Evolutionary conservation across 139 green algal species (phyloP), one percentile per base, ranked within the genome.

Genomic region (Closterium sp.): DNA sequence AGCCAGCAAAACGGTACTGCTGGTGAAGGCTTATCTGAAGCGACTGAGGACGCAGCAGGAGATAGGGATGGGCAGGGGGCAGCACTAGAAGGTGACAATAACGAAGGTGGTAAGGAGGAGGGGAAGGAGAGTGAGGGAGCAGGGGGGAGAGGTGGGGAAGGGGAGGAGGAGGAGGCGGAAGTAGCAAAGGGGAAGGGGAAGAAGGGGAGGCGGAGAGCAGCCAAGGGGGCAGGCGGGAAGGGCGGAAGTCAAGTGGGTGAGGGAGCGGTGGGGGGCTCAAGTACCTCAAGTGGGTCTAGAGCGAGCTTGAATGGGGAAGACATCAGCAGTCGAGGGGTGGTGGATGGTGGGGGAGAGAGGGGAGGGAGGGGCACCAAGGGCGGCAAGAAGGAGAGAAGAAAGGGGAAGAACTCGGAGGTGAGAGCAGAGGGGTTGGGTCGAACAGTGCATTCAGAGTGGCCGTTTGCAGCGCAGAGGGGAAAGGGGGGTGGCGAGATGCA

Each of bases 111-210:
- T 35, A 38, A 2, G 88, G n/a, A 1, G 31, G 33, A 89, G 88
- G 33, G 33, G 88, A 89, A 10, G 33, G 32, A 86, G 38, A 91
- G 38, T 91, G 69, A 32, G 88, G 88, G 38, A 55, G 32, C 66
- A 31, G 32, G 4, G 25, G 88, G 36, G 33, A 87, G 88, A 28
- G 88, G 69, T 10, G 88, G 9, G 4, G 32, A 55, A 23, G 88
- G 31, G 32, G 88, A 91, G 32, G 88, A 5, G n/a, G 66, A 88
- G 25, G 69, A 94, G 90, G 25, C 91, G 90, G 90, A 12, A 84
- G 33, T 93, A 10, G 91, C 38, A n/a, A 90, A 91, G 81, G 88
- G n/a, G 34, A 91, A 91, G 81, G 30, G 43, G 64, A 33, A 33
- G 88, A 35, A 91, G 38, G 64, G 36, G 31, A 89, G 84, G 84